Base-by-base conservation (phyloP, 257 asterid genomes). In the Solanum rostratum region DNA sequence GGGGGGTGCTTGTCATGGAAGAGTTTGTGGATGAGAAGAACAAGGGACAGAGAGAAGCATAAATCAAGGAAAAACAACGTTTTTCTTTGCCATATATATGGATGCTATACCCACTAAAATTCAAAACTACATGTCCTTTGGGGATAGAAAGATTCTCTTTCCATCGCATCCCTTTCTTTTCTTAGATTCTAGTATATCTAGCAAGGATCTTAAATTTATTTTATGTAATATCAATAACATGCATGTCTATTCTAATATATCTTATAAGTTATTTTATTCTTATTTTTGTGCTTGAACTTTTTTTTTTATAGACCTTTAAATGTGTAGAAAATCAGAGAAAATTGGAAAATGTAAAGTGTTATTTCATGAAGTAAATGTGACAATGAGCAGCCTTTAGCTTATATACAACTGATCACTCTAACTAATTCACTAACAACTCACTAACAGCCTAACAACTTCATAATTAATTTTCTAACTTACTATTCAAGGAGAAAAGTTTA, bases 11-110 rank as follows among this genome's bases (percentile, higher is more conserved):
- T 78, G 63, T 78, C 82, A 16, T 78, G 63, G 82, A 49, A 10
- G 63, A 76, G 62, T 78, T 78, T 78, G 63, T 78, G 82, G 82
- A 27, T 78, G 82, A 78, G 63, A 78, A 78, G 62, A 78, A 50
- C 5, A 78, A 49, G 62, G 81, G 43, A 46, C 9, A 76, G 81
- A 76, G 81, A 76, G 45, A 78, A 29, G 46, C 82, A 50, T 18
- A 78, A 78, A 50, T 18, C 82, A 78, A 78, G 18, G 29, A 78
- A 18, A 11, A 50, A 27, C 46, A 78, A 78, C 41, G 27, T 50
- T 78, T 78, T 78, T 78, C 63, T 78, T 78, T 50, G 63, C 65
- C 63, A 78, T 78, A 50, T 78, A 49, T 50, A 50, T 78, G 46
- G 27, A 27, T 78, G 82, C 27, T 50, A 50, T 78, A 78, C 27